Conservation (phyloP, 306 rosid genomes). For the Acacia acuminata region DNA sequence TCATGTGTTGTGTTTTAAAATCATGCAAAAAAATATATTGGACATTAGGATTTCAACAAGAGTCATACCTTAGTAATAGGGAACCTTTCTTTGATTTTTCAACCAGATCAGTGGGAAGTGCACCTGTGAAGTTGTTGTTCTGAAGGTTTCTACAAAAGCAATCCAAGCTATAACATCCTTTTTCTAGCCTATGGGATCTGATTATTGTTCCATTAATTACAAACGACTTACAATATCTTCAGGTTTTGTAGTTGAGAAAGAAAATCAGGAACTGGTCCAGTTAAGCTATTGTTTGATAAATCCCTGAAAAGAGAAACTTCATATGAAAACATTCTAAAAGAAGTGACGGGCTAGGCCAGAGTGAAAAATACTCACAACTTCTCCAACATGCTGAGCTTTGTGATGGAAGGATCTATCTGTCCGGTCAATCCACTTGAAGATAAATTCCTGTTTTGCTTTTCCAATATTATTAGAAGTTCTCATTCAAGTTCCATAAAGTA, state of each 20-base stretch:
- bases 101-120: conserved; percentile 31
- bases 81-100: conserved; percentile 27
- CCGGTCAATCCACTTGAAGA: conserved; percentile 52
- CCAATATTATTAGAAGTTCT: background rate
- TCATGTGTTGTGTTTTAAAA: background rate
- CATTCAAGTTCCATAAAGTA: background rate
- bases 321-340: background rate
- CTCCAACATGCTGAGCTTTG: conserved; percentile 40
- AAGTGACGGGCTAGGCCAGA: background rate
- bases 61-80: conserved; percentile 40
- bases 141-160: conserved; percentile 47
- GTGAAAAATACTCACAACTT: conserved; percentile 39
- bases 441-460: conserved; percentile 38
- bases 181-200: background rate
- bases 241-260: conserved; percentile 27
- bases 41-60: background rate
- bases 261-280: conserved; percentile 35
- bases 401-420: conserved; percentile 36
- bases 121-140: conserved; percentile 43
- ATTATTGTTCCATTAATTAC: background rate
- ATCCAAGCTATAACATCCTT: background rate
- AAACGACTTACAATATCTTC: conserved; percentile 42
- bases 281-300: conserved; percentile 50
- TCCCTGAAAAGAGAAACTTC: conserved; percentile 40
- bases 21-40: background rate